Evolutionary conservation across 345 rosid species (phyloP), one percentile per base, ranked within the genome.

Genomic region (Cochlearia excelsa): DNA sequence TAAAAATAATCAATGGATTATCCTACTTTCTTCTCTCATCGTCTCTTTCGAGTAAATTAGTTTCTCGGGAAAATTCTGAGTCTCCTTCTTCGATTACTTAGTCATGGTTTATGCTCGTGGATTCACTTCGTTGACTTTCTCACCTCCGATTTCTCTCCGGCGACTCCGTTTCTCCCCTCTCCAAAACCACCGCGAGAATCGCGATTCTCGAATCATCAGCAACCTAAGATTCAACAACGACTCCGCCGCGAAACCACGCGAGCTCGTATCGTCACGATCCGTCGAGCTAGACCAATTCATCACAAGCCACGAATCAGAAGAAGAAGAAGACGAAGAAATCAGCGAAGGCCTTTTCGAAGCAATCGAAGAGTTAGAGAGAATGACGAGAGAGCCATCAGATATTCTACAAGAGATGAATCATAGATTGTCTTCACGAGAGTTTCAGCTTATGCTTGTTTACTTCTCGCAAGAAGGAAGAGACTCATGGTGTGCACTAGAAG

Each of bases 381-480:
- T 88, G 96, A 9, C 81, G 0, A 79, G 98, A 66, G 98, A 88
- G 49, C 98, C 98, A 1, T 81, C 98, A 0, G 98, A 88, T 63
- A 61, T 91, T 48, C 82, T 91, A 0, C 96, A 83, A 56, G 96
- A 91, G 59, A 91, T 88, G 98, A 91, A 88, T 40, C 88, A 91
- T 40, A 77, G 84, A 8, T 61, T 91, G 2, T 91, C 98, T 0
- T 82, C 85, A 0, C 72, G 87, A 63, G 96, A 91, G 29, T 57
- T 91, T 39, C 98, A 86, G 3, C 64, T 91, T 27, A 95, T 91
- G 59, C 66, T 91, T 7, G 98, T 91, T 6, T 91, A 91, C 73
- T 91, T 91, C 66, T 78, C 98, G 35, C 98, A 86, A 54, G 96
- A 91, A 70, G 98, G 98, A 54, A 82, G 96, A 55, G 98, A 91